Conservation (phyloP, 163 green algal genomes). For the Smithsoniella earleae region DNA sequence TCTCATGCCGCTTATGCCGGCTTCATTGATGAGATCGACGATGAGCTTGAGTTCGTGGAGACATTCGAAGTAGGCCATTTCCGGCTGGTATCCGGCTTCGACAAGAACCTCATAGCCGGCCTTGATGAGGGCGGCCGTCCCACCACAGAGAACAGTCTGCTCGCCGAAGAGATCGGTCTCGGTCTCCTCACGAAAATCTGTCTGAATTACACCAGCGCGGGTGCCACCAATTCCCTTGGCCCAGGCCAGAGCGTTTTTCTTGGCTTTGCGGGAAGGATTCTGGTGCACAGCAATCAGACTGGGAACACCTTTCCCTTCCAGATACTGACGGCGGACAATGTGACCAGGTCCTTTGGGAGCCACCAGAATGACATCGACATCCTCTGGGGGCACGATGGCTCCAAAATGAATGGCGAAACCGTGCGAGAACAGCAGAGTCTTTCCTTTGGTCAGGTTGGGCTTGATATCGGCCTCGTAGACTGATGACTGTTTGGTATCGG, state of each 20-base stretch:
- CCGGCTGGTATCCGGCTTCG: neutral
- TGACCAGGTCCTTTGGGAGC: neutral
- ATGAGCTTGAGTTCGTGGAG: neutral
- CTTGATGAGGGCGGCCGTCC: neutral
- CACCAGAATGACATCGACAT: neutral
- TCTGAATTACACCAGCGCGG: neutral
- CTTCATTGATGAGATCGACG: neutral
- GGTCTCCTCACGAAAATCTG: neutral
- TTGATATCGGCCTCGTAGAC: neutral
- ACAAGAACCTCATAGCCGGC: neutral
- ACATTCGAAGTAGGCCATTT: conserved; percentile 3
- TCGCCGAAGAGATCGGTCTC: conserved; percentile 3
- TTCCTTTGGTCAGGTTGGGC: neutral
- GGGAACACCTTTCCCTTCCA: neutral
- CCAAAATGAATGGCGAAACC: neutral
- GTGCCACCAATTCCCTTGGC: neutral
- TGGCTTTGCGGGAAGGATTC: neutral
- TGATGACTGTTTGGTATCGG: neutral
- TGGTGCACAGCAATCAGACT: neutral
- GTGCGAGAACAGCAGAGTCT: neutral
- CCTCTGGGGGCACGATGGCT: neutral
- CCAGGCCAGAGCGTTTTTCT: neutral
- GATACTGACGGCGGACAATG: neutral
- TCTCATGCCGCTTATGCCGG: neutral
- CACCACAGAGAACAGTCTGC: neutral